phyloP scores from a whole-genome alignment of 2,329 filamentous ascomycete species.

The Pyrenochaeta sp. region DNA sequence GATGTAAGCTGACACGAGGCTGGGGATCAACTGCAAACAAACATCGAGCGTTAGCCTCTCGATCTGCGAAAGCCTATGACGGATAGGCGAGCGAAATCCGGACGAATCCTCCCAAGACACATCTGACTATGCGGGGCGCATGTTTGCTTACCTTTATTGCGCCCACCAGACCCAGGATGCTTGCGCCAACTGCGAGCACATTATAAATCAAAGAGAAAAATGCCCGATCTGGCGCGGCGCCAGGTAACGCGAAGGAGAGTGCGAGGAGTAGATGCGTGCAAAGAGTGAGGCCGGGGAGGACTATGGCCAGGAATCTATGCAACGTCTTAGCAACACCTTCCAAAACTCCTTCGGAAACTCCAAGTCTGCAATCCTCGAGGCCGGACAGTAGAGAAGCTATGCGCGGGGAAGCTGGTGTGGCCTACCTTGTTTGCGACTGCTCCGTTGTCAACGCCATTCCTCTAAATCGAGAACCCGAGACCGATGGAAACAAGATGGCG shows the following conservation, averaged over 20 bases:
- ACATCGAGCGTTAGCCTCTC: constrained; percentile 20
- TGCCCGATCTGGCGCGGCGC: constrained; percentile 38
- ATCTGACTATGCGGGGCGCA: constrained; percentile 1
- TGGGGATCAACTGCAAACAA: constrained; percentile 27
- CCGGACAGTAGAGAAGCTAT: neutral
- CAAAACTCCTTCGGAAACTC: neutral
- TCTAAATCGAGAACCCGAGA: neutral
- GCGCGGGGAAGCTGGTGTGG: neutral
- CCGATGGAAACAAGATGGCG: neutral
- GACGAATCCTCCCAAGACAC: constrained; percentile 1
- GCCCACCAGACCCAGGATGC: constrained; percentile 54
- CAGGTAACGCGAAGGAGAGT: constrained; percentile 30
- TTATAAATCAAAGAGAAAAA: constrained; percentile 50
- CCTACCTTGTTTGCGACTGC: constrained; percentile 10
- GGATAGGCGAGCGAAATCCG: neutral
- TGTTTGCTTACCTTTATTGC: constrained; percentile 51
- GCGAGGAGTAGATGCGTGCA: constrained; percentile 37
- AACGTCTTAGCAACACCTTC: constrained; percentile 1
- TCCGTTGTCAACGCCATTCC: neutral
- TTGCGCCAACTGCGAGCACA: constrained; percentile 50
- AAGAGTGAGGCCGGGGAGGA: constrained; percentile 38
- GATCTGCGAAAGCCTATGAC: neutral
- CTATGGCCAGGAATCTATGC: constrained; percentile 37
- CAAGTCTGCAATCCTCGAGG: neutral
- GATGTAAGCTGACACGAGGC: constrained; percentile 37